Base-by-base conservation (phyloP, 225 moss, liverwort and hornwort species). In the Rhytidiadelphus loreus region DNA sequence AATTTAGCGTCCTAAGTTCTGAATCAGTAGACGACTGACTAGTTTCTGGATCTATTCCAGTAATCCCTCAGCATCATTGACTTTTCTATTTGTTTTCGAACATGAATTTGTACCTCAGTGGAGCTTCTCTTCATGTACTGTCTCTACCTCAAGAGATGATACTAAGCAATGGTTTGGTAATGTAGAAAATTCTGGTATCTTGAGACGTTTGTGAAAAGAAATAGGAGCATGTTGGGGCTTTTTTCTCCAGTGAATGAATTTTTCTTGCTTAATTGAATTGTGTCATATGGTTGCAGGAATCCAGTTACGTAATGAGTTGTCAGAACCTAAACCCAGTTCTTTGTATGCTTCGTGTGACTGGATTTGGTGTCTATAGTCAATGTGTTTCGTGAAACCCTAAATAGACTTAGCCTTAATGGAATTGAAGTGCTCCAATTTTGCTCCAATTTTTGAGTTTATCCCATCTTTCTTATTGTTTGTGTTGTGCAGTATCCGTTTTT, bases 401-500 rank as follows among this genome's bases (percentile, higher is more conserved):
- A 35, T 58, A 28, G 56, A 56, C 56, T 79, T 63, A 35, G 35
- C 43, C 44, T 41, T 48, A 26, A 44, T 32, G 32, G 46, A 72
- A 25, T 85, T 35, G 59, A 29, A 75, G 60, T 85, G 48, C 74
- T 48, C 60, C 25, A 56, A 43, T 56, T 56, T 56, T 55, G 25
- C 52, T 32, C 57, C 79, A 41, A 43, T 19, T 41, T 58, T 59
- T 43, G 82, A 86, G 13, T 56, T 46, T 39, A 22, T 63, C 62
- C 30, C 52, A 41, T 69, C 77, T 35, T 58, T 60, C 65, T 44
- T 65, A 48, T 56, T 35, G 73, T 24, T 12, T 58, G 56, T 84
- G 77, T 23, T 60, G 86, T 89, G 91, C 95, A 95, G 95, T 77
- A 94, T 95, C 56, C 95, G 95, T 8, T 94, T 95, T 63, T 95